phyloP scores from a whole-genome alignment of 2,329 filamentous ascomycete species.

The Verticillium isaacii region DNA sequence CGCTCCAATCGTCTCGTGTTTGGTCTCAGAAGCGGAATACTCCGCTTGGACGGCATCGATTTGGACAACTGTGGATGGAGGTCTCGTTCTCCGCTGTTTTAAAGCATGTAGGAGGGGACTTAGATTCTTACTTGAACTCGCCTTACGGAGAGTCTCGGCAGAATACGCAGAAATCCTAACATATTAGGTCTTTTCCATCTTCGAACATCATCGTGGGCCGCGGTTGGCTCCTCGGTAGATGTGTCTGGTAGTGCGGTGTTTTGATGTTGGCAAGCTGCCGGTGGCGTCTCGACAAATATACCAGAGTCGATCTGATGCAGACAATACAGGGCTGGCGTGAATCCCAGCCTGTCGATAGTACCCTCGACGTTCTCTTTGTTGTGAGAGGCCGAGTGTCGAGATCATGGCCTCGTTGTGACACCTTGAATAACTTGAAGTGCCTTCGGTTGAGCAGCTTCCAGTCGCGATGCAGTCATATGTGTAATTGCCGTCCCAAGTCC shows the following conservation, averaged over 20 bases:
- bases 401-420: too few relatives aligned
- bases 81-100: too few relatives aligned
- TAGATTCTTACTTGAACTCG: background rate
- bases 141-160: background rate
- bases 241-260: background rate
- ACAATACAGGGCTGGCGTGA: slow-evolving; percentile 37
- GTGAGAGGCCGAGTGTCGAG: slow-evolving; percentile 26
- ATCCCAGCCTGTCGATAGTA: slow-evolving; percentile 40
- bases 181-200: background rate
- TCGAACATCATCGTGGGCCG: background rate
- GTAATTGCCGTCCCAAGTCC: too few relatives aligned
- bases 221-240: background rate
- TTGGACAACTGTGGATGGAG: slow-evolving; percentile 23
- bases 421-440: too few relatives aligned
- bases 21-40: slow-evolving; percentile 18
- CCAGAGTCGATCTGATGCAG: slow-evolving; percentile 37
- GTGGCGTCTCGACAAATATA: slow-evolving; percentile 14
- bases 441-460: too few relatives aligned
- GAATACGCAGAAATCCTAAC: background rate
- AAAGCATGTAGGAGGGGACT: too few relatives aligned
- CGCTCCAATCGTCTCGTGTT: slow-evolving; percentile 31
- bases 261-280: too few relatives aligned
- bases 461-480: too few relatives aligned
- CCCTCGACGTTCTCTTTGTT: slow-evolving; percentile 42
- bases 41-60: slow-evolving; percentile 24